Percentiles rank a stretch among this genome's conserved stretches.
Evolutionary conservation across 768 basidiomycete species (phyloP).

Genomic region (Cubamyces sp.): DNA sequence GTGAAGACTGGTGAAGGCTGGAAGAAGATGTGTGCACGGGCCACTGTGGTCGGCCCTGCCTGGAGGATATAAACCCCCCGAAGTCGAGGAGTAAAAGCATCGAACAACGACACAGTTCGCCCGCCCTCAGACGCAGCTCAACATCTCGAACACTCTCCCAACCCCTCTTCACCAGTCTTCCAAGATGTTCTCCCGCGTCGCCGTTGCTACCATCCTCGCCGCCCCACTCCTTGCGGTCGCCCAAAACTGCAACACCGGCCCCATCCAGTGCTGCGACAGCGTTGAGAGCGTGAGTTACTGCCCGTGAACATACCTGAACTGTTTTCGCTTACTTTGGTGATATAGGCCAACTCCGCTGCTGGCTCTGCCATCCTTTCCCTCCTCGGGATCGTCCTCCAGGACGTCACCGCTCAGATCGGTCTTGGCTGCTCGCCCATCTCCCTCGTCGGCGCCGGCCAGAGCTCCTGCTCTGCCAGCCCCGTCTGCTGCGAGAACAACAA

Average conservation of each 20-base stretch:
- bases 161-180: conserved; percentile 1
- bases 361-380: conserved; percentile 8
- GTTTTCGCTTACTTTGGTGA: background rate
- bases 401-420: conserved; percentile 10
- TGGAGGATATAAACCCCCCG: conserved; percentile 4
- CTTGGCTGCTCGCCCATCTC: conserved; percentile 22
- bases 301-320: too few species aligned
- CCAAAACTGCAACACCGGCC: conserved; percentile 22
- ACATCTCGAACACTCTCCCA: conserved; percentile 6
- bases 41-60: background rate
- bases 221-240: conserved; percentile 26
- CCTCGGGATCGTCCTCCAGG: conserved; percentile 21
- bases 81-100: background rate
- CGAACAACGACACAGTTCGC: conserved; percentile 4
- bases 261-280: conserved; percentile 24
- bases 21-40: background rate
- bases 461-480: conserved; percentile 14
- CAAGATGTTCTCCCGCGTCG: conserved; percentile 25
- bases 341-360: conserved; percentile 5
- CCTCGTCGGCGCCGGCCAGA: conserved; percentile 17
- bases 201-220: conserved; percentile 19
- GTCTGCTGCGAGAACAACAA: conserved; percentile 29
- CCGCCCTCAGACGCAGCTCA: conserved; percentile 5
- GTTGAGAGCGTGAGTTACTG: conserved; percentile 7
- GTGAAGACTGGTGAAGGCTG: background rate